These are phyloP conservation scores for Oropetium thomaeum DNA, from an alignment of 176 grass and related monocot species.

Conservation along the genomic window DNA sequence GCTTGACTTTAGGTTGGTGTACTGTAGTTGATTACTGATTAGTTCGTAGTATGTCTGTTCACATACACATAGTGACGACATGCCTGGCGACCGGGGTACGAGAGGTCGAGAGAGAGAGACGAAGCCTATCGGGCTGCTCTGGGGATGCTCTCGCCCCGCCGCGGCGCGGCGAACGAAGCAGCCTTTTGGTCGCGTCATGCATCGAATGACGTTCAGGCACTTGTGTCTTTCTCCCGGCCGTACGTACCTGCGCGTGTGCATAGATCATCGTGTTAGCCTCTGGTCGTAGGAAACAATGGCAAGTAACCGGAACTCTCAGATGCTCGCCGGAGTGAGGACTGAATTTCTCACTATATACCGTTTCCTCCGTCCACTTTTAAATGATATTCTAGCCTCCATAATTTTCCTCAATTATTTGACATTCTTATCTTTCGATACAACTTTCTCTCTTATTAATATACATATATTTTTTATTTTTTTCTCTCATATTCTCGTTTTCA, in stretches of 20 bases:
- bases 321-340: constrained; percentile 17
- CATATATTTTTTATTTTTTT: too few relatives aligned
- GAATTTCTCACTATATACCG: not conserved
- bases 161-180: constrained; percentile 7
- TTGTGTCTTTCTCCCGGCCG: not conserved
- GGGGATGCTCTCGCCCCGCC: not conserved
- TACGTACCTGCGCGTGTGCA: not conserved
- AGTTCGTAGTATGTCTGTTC: too few relatives aligned
- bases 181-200: not conserved
- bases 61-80: constrained; percentile 7
- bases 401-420: too few relatives aligned
- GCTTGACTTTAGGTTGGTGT: not conserved
- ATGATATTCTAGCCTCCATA: too few relatives aligned
- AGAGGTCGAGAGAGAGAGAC: too few relatives aligned
- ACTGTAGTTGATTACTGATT: too few relatives aligned
- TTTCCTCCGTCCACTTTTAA: too few relatives aligned
- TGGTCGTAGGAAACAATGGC: not conserved
- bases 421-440: too few relatives aligned
- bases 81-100: not conserved
- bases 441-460: too few relatives aligned
- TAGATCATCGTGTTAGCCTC: too few relatives aligned
- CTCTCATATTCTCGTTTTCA: too few relatives aligned
- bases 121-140: not conserved
- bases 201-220: not conserved
- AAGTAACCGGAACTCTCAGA: not conserved